phyloP scores from a whole-genome alignment of 106 monocot genomes.

The Alisma plantagoaquatica region DNA sequence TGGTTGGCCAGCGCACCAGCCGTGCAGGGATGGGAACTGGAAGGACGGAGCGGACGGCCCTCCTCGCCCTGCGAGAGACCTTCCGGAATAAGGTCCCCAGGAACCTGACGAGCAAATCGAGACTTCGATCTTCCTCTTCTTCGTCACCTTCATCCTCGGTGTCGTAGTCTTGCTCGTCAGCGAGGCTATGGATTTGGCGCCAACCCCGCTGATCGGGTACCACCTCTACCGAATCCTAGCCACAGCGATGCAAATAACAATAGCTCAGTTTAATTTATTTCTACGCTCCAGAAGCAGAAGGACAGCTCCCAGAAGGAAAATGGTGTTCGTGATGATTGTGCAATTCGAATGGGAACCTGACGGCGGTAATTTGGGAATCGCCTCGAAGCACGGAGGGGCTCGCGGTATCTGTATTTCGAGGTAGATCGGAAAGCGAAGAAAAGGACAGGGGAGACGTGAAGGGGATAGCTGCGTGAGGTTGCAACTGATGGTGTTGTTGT shows the following conservation, averaged over 20 bases:
- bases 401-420: too few species aligned
- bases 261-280: neutral
- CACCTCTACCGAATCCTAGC: constrained; percentile 44
- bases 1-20: constrained; percentile 61
- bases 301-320: neutral
- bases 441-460: neutral
- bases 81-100: constrained; percentile 58
- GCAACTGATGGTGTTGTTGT: neutral
- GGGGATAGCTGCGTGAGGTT: neutral
- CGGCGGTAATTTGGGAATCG: constrained; percentile 17
- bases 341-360: too few species aligned
- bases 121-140: constrained; percentile 72
- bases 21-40: constrained; percentile 63
- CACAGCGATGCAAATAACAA: neutral
- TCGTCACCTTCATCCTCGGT: constrained; percentile 57
- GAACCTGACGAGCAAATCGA: constrained; percentile 73
- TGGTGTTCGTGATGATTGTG: too few species aligned
- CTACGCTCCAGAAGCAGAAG: neutral
- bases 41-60: constrained; percentile 73
- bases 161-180: constrained; percentile 9
- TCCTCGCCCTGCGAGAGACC: constrained; percentile 58
- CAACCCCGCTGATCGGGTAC: constrained; percentile 48
- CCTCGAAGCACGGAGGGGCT: constrained; percentile 21
- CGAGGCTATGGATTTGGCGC: constrained; percentile 28
- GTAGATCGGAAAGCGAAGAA: neutral